Base-by-base conservation (phyloP, 1,284 basidiomycete species). In the Pseudozyma sp. region DNA sequence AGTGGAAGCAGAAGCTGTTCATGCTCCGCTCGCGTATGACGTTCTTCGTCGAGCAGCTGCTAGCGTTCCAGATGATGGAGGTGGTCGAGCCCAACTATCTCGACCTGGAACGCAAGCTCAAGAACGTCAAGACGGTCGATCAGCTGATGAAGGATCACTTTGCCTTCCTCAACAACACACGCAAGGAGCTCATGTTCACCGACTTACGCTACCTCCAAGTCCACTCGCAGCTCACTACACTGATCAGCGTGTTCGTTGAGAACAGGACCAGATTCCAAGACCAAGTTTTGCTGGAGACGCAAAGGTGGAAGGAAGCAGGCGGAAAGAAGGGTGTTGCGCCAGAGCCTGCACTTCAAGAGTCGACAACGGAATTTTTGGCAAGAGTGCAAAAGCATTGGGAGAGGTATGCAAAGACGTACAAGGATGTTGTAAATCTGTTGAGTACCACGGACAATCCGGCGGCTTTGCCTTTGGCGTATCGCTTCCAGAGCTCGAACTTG, bases 361-460 rank as follows among this genome's bases (percentile, higher is more conserved):
- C 54, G 52, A 72, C 69, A 44, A 43, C 43, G n/a, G 70, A 74
- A 42, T 70, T 76, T 34, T 21, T 83, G 39, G 48, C 49, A 3
- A 76, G 54, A 59, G 68, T 82, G 31, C 78, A 83, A 52, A 63
- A 56, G 7, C 70, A 67, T 35, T 85, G 83, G 83, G 74, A 77
- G 49, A 79, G 61, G 52, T 64, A 78, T 50, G 69, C 63, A 8
- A 73, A 77, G 78, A 80, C 70, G 18, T 84, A 82, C 64, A 79
- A 78, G 55, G 81, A 83, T 55, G 76, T 82, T 16, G 82, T 85
- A 58, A 79, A 76, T 38, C 64, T 84, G 43, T 63, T 83, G 39
- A 79, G 82, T 35, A 85, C 81, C 9, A 84, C 83, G 34, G 83
- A 85, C 48, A 85, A 83, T 45, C 83, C 83, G 7, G 81, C 83